These are phyloP conservation scores for Acidiella bohemica DNA, from an alignment of 495 filamentous ascomycete genomes.

Conservation along the genomic window DNA sequence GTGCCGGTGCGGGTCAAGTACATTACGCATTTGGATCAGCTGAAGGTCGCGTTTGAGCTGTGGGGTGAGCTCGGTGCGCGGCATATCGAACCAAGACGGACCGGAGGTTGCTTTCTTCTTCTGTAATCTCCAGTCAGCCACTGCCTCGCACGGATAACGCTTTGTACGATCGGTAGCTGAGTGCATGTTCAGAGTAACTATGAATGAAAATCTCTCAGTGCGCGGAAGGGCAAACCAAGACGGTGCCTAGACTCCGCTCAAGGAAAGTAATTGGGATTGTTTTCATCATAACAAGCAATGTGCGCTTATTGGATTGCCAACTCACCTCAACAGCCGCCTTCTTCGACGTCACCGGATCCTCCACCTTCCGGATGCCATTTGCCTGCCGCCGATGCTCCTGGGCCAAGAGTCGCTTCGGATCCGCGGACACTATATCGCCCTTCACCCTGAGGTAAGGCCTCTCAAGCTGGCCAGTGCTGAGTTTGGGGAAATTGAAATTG, in stretches of 20 bases:
- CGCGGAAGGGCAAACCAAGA: constrained; percentile 60
- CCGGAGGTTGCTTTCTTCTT: constrained; percentile 49
- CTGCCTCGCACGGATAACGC: too few species aligned
- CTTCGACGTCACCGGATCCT: constrained; percentile 27
- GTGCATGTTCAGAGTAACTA: constrained; percentile 99
- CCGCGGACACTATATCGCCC: constrained; percentile 34
- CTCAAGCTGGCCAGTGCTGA: constrained; percentile 28
- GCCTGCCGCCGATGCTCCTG: constrained; percentile 32
- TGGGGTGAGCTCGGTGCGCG: constrained; percentile 65
- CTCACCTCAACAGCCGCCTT: constrained; percentile 35
- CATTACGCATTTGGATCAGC: constrained; percentile 72
- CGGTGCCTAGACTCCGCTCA: constrained; percentile 56
- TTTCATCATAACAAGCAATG: constrained; percentile 53
- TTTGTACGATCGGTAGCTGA: too few species aligned
- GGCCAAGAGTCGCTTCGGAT: constrained; percentile 36
- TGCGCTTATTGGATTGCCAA: constrained; percentile 8
- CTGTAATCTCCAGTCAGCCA: constrained; percentile 27
- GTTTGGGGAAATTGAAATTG: constrained; percentile 30
- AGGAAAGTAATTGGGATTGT: constrained; percentile 43
- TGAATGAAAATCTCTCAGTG: constrained; percentile 67
- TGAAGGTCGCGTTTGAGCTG: constrained; percentile 80
- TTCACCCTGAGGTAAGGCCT: constrained; percentile 38
- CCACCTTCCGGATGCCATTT: constrained; percentile 32
- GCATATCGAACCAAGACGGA: constrained; percentile 69
- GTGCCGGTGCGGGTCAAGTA: constrained; percentile 76